Percentiles rank a stretch among this genome's conserved stretches.
These are phyloP conservation scores for Achlya hypogyna DNA, from an alignment of 352 stramenopile species.

Conservation along the genomic window DNA sequence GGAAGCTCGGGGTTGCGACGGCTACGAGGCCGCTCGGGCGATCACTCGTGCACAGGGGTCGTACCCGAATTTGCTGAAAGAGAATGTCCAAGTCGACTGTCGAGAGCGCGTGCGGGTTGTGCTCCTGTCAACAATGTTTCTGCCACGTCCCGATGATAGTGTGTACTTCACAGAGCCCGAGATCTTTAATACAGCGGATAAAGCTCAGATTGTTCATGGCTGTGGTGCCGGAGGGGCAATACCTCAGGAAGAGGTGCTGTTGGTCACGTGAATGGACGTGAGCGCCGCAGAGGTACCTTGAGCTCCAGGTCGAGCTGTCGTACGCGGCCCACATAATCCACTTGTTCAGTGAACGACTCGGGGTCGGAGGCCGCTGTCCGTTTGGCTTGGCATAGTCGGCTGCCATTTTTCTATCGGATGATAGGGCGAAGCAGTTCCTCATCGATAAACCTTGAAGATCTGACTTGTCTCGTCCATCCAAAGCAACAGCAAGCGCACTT, in stretches of 20 bases:
- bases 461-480: constrained; percentile 17
- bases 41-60: neutral
- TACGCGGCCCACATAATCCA: neutral
- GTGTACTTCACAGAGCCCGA: neutral
- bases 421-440: neutral
- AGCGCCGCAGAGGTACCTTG: neutral
- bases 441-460: neutral
- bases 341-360: neutral
- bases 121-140: neutral
- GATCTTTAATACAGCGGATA: neutral
- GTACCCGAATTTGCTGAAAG: constrained; percentile 13
- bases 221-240: neutral
- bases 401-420: neutral
- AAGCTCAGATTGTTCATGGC: constrained; percentile 5
- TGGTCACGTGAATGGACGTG: neutral
- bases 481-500: constrained; percentile 7
- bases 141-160: neutral
- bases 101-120: neutral
- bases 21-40: neutral
- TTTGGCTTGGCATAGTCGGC: neutral
- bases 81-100: constrained; percentile 9
- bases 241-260: neutral
- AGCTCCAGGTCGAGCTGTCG: neutral
- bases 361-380: neutral
- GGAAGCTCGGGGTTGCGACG: neutral